Evolutionary conservation across 306 rosid species (phyloP), one percentile per base, ranked within the genome.

Genomic region (Vicia faba): DNA sequence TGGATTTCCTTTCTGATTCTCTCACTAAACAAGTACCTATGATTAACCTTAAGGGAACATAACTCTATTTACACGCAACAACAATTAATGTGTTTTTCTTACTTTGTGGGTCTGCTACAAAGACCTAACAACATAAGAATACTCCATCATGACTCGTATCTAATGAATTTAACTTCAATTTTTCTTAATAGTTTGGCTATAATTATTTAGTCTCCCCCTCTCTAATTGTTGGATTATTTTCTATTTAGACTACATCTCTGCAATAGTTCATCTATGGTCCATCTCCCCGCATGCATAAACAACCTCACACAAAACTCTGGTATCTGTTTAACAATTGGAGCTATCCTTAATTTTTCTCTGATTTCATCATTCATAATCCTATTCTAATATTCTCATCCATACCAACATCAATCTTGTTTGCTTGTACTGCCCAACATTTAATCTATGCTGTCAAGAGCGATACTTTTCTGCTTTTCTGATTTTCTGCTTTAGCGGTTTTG

Each of bases 1-100:
- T 48, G 59, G 44, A 66, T 64, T 73, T 61, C 78, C 31, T 61
- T 48, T 66, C 58, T 58, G 36, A 71, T 63, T 68, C 67, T 59
- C 40, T 77, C 5, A 14, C 51, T 28, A 0, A 71, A 53, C 63
- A 72, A 16, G 55, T 16, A 18, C 13, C 2, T 16, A 36, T 64
- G 57, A 26, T 67, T 40, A 46, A 63, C 61, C 60, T 62, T 13
- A 53, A 8, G 35, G 60, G 45, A 61, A 54, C 44, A 18, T 29
- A 59, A 14, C 56, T 14, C 60, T 48, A 40, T 71, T 61, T 38
- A 12, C 39, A 39, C 20, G 8, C 48, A 60, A 60, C 10, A 36
- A 60, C 15, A 36, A 16, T 11, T 40, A 16, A 60, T 35, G 14
- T 1, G 5, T 60, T 60, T 35, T 33, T 35, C 15, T 60, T 36